Base-by-base conservation (phyloP, 352 stramenopile species). In the Blastocystis sp. region DNA sequence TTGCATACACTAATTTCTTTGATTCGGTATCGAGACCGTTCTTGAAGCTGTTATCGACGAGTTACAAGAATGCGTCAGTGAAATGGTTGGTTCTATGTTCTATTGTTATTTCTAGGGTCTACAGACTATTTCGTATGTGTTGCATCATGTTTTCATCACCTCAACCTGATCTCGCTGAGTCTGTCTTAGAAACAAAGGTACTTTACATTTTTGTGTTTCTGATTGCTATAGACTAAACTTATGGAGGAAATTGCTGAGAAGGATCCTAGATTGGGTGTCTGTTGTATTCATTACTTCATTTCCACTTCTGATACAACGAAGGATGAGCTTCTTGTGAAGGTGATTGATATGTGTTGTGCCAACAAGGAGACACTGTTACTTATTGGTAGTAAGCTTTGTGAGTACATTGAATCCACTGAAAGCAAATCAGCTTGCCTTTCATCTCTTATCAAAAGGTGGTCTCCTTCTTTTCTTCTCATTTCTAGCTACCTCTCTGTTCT, bases 71-170 rank as follows among this genome's bases (percentile, higher is more conserved):
- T 51, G 43, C 42, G 11, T 66, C 71, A 32, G 71, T 65, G 6
- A 83, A 83, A 83, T 83, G 71, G 71, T 83, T n/a, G 46, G 1
- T 0, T 52, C 42, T 32, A 12, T 37, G 1, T 42, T 21, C 6
- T 66, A 27, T 14, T 3, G 4, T 67, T 19, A 67, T 0, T 21
- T n/a, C 7, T 65, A 83, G 71, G 71, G 54, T 51, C 2, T 83
- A 83, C 27, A 83, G 71, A 83, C 51, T 83, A 12, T 83, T 83
- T 56, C 71, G 71, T 32, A 42, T 83, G 51, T 61, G 49, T 66
- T 66, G 71, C 54, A 83, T 83, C 24, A 52, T 83, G 27, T 83
- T 37, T 32, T 32, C 46, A 9, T 29, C 63, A 14, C 19, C 19
- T 14, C 32, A 37, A 12, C 9, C 14, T 37, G 52, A 63, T 32